Conservation (phyloP, 441 rosid genomes). For the Iberis amara region DNA sequence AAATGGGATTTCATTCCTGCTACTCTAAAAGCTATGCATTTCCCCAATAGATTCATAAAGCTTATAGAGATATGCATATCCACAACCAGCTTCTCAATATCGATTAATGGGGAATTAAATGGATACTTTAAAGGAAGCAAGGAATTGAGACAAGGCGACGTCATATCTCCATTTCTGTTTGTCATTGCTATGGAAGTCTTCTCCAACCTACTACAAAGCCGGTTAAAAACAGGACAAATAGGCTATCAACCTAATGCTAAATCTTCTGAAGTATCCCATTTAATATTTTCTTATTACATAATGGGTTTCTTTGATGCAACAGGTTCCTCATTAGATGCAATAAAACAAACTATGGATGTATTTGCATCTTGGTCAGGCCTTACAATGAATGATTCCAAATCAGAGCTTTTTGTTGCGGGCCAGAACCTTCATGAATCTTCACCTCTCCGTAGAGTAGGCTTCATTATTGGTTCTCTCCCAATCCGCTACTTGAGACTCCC, state of each 20-base stretch:
- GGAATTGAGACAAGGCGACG: not conserved
- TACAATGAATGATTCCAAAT: too few relatives aligned
- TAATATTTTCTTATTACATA: too few relatives aligned
- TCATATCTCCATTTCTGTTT: not conserved
- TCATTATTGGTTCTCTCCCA: too few relatives aligned
- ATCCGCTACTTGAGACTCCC: too few relatives aligned
- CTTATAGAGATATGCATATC: not conserved
- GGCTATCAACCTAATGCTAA: not conserved
- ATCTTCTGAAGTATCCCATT: too few relatives aligned
- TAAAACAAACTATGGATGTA: too few relatives aligned
- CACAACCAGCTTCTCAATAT: not conserved
- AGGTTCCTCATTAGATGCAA: too few relatives aligned
- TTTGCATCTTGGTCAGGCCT: too few relatives aligned
- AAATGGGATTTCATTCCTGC: not conserved
- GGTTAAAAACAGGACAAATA: not conserved
- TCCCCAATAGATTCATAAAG: not conserved
- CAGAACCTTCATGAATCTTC: too few relatives aligned
- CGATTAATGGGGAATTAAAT: not conserved
- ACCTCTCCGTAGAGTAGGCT: too few relatives aligned
- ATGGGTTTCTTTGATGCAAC: too few relatives aligned
- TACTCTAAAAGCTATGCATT: not conserved
- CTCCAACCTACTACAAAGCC: not conserved
- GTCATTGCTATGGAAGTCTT: not conserved
- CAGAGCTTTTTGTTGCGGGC: too few relatives aligned
- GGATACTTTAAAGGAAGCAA: not conserved